Evolutionary conservation across 2,329 filamentous ascomycete species (phyloP).

Genomic region (Claviceps citrina): DNA sequence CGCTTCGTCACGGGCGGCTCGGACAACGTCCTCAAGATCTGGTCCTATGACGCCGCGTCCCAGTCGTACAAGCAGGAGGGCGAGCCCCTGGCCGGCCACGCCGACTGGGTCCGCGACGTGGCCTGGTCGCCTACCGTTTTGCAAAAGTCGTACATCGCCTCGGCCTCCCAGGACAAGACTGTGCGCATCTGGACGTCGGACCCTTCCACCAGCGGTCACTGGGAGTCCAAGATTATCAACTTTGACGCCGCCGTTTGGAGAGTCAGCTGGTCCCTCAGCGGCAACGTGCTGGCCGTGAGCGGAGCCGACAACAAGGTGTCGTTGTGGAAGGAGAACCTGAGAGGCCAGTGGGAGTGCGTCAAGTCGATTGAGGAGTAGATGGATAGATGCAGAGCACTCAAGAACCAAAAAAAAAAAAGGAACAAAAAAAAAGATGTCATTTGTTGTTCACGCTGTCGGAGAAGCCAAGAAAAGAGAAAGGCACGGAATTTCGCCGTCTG

Average conservation of each 20-base stretch:
- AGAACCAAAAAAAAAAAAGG: neutral
- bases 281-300: constrained; percentile 87
- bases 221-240: constrained; percentile 70
- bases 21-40: constrained; percentile 88
- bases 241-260: constrained; percentile 89
- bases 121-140: constrained; percentile 93
- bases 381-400: no score
- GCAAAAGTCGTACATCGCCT: constrained; percentile 92
- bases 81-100: constrained; percentile 61
- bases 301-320: constrained; percentile 93
- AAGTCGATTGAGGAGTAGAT: constrained; percentile 83
- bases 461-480: no score
- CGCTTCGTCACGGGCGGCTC: constrained; percentile 90
- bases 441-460: no score
- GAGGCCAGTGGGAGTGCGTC: constrained; percentile 91
- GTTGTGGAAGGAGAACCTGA: constrained; percentile 95
- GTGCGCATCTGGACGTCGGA: constrained; percentile 92
- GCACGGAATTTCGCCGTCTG: no score
- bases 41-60: constrained; percentile 57
- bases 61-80: constrained; percentile 47
- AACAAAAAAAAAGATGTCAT: neutral
- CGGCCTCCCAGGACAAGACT: constrained; percentile 89
- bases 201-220: constrained; percentile 45
- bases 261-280: constrained; percentile 93
- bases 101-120: constrained; percentile 94